Evolutionary conservation across 106 monocot species (phyloP).

Genomic region (Agapanthus africanus): DNA sequence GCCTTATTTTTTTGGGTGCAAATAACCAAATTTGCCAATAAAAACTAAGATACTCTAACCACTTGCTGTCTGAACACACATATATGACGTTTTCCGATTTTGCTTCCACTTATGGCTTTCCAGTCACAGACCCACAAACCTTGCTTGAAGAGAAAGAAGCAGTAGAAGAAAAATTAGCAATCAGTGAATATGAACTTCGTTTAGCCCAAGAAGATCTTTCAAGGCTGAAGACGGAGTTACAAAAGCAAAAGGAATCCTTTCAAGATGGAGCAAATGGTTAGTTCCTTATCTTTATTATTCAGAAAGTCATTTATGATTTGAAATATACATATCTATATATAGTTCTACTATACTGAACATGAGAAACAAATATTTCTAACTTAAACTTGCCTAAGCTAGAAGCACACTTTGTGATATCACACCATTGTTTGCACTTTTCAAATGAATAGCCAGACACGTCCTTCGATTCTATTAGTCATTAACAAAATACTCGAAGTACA

Average conservation of each 20-base stretch:
- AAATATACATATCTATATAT: background rate
- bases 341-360: background rate
- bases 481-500: background rate
- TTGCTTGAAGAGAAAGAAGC: conserved; percentile 79
- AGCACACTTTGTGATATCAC: background rate
- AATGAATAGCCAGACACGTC: background rate
- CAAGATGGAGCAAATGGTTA: conserved; percentile 45
- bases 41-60: no score
- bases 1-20: no score
- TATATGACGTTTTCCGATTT: background rate
- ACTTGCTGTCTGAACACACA: background rate
- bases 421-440: background rate
- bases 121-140: conserved; percentile 94
- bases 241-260: conserved; percentile 40
- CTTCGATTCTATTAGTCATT: background rate
- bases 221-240: conserved; percentile 67
- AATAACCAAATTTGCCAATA: no score
- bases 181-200: conserved; percentile 91
- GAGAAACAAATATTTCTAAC: background rate
- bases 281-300: conserved; percentile 11
- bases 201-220: conserved; percentile 84
- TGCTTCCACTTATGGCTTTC: no score
- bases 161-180: conserved; percentile 72
- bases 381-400: background rate
- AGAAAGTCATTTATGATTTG: background rate